Conservation (phyloP, 2,329 filamentous ascomycete species). For the Fusarium sp. region DNA sequence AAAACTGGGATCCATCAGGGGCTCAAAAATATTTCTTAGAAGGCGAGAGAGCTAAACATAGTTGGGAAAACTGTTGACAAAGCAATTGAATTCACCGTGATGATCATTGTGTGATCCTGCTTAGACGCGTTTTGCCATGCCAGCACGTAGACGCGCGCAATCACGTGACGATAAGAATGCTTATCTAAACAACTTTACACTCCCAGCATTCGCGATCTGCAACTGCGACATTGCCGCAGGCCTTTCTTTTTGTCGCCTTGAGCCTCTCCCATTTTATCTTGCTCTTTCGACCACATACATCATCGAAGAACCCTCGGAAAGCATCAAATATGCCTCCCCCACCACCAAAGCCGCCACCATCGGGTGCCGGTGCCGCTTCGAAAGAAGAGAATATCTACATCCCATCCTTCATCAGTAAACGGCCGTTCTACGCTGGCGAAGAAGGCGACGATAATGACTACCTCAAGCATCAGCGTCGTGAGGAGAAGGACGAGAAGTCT, state of each 20-base stretch:
- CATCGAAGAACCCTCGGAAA: not conserved
- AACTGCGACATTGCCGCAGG: conserved; percentile 1
- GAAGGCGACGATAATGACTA: conserved; percentile 88
- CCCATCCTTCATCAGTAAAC: conserved; percentile 96
- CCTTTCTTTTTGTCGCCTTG: not conserved
- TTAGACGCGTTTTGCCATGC: conserved; percentile 33
- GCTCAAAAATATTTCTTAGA: conserved; percentile 1
- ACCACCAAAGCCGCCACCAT: conserved; percentile 54
- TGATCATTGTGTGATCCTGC: not conserved
- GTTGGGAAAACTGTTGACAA: not conserved
- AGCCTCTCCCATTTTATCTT: not conserved
- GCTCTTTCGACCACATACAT: not conserved
- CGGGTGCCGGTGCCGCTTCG: conserved; percentile 61
- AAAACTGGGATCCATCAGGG: conserved; percentile 40
- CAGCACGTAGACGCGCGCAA: conserved; percentile 5
- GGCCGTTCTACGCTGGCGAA: conserved; percentile 92
- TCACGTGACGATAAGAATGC: conserved; percentile 43
- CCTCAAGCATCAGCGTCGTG: conserved; percentile 90
- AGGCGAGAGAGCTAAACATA: not conserved
- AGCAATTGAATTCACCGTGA: conserved; percentile 8
- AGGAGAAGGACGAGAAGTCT: conserved; percentile 75
- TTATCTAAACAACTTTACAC: conserved; percentile 37
- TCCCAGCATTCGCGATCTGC: conserved; percentile 14
- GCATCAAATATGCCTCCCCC: conserved; percentile 47
- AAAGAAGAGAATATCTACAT: conserved; percentile 99